phyloP scores from a whole-genome alignment of 805 yeast genomes.

The Yamadazyma scolyti region DNA sequence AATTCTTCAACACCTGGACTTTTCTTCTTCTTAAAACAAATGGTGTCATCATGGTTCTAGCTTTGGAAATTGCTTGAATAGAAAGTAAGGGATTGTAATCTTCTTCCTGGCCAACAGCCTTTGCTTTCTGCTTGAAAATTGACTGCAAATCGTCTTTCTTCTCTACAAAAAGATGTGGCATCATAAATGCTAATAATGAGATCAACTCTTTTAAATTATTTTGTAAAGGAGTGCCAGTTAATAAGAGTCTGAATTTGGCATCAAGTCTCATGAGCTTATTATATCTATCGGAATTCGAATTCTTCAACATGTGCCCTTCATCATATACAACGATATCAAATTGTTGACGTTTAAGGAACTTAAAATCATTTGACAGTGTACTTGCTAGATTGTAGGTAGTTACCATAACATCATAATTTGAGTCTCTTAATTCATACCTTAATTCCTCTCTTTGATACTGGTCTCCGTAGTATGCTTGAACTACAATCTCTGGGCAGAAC shows the following conservation, averaged over 20 bases:
- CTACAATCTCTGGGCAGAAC: slow-evolving; percentile 77
- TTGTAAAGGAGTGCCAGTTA: slow-evolving; percentile 97
- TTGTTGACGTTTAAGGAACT: slow-evolving; percentile 66
- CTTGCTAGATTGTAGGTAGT: slow-evolving; percentile 93
- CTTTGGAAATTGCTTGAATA: slow-evolving; percentile 86
- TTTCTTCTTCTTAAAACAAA: slow-evolving; percentile 90
- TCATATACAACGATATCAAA: slow-evolving; percentile 92
- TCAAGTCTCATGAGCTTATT: slow-evolving; percentile 76
- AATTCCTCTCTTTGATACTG: slow-evolving; percentile 81
- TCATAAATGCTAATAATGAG: slow-evolving; percentile 83
- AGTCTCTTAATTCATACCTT: slow-evolving; percentile 59
- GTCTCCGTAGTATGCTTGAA: slow-evolving; percentile 93
- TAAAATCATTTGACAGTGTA: slow-evolving; percentile 77
- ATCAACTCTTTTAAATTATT: slow-evolving; percentile 88
- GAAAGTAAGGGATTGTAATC: slow-evolving; percentile 78
- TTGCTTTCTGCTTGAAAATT: slow-evolving; percentile 83
- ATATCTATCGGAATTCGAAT: slow-evolving; percentile 84
- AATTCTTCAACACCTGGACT: slow-evolving; percentile 83
- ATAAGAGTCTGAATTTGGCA: slow-evolving; percentile 78
- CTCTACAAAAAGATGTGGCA: slow-evolving; percentile 77
- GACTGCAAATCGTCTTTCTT: slow-evolving; percentile 78
- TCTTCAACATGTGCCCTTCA: slow-evolving; percentile 96
- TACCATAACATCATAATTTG: slow-evolving; percentile 79
- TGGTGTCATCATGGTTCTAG: slow-evolving; percentile 98
- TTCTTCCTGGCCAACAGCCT: slow-evolving; percentile 47